Conservation (phyloP, 208 protist genomes). For the Leishmania mexicana region DNA sequence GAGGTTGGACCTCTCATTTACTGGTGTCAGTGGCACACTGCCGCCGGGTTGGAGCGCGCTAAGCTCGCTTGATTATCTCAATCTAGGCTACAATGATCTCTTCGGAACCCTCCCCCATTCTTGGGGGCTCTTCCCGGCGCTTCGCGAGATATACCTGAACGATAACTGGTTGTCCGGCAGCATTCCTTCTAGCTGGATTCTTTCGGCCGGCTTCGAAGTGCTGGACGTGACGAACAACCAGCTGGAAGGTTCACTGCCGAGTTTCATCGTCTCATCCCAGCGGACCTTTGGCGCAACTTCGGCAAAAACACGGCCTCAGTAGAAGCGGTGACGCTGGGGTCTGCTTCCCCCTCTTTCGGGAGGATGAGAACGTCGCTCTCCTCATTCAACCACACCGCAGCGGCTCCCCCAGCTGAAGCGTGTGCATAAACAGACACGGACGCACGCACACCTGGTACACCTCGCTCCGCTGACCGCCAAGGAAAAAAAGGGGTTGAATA, state of each 20-base stretch:
- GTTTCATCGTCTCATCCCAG: background rate
- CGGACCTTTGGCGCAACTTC: background rate
- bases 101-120: constrained; percentile 3
- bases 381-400: background rate
- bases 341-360: background rate
- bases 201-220: background rate
- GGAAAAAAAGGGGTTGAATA: no score
- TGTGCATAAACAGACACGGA: background rate
- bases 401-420: background rate
- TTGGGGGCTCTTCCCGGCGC: background rate
- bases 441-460: background rate
- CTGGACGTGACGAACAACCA: constrained; percentile 3
- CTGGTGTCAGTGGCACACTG: constrained; percentile 1
- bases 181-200: constrained; percentile 1
- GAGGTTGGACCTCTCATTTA: background rate
- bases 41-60: constrained; percentile 2
- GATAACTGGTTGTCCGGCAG: constrained; percentile 5
- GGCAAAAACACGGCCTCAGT: background rate
- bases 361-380: background rate
- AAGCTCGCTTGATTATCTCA: background rate
- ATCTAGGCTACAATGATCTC: constrained; percentile 9
- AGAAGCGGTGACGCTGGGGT: background rate
- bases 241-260: background rate
- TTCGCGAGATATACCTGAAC: constrained; percentile 2
- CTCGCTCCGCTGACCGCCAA: background rate